Base-by-base conservation (phyloP, 768 basidiomycete genomes). In the Amanita inopinata region DNA sequence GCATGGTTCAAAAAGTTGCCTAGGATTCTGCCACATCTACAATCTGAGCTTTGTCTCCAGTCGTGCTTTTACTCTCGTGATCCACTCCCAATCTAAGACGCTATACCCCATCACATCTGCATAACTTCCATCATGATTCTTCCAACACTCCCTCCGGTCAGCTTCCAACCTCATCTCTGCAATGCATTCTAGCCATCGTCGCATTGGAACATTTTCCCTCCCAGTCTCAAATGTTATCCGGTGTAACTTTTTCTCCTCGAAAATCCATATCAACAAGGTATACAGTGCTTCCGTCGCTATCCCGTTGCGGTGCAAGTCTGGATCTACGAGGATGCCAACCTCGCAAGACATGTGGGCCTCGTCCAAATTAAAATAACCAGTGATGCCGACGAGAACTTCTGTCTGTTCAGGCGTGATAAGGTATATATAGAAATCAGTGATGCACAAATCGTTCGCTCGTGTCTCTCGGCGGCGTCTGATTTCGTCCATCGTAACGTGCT, bases 271-370 rank as follows among this genome's bases (percentile, higher is more conserved):
- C 32, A 73, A 49, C 12, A 69, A 22, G 8, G 57, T 54, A 46
- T 71, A 67, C 19, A 74, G 53, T 8, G 65, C 57, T 36, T 71
- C 71, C 9, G 71, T 72, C 25, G 63, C 69, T 35, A 68, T 46
- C 1, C 65, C 64, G 23, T 56, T 53, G 22, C 65, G 58, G 23
- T 67, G 63, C 5, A 56, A 45, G 15, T 63, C 60, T 4, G 67
- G 62, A 22, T 51, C 46, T 30, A 73, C 49, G 15, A 67, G 46
- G 44, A 73, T 64, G 10, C 70, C 70, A 2, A 56, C 53, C 45
- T 73, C 67, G 48, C 68, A 69, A 9, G 62, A 63, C 5, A 50
- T 49, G 45, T 64, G 51, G 6, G 25, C 35, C 4, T 53, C 51
- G 43, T 73, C 62, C 46, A 71, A 54, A 27, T 65, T 54, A 50